phyloP scores from a whole-genome alignment of 371 early-diverging fungal species.

The Fennellomyces sp. region DNA sequence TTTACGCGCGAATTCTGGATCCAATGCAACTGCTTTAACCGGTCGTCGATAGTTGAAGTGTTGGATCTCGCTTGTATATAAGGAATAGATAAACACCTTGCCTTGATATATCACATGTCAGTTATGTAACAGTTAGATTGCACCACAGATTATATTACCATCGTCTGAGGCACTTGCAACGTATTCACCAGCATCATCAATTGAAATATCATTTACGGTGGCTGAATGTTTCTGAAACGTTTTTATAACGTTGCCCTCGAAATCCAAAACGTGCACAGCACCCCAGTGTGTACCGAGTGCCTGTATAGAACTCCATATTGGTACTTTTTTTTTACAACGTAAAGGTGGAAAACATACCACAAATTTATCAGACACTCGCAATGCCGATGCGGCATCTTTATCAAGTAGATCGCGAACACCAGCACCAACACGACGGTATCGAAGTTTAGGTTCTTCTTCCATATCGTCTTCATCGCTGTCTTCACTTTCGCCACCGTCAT shows the following conservation, averaged over 20 bases:
- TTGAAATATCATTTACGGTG: conserved; percentile 83
- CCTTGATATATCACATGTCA: conserved; percentile 48
- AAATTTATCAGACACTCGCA: conserved; percentile 81
- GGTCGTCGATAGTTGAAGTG: conserved; percentile 83
- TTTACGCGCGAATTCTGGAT: conserved; percentile 80
- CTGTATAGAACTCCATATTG: conserved; percentile 36
- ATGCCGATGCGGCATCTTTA: conserved; percentile 83
- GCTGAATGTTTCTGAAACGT: conserved; percentile 77
- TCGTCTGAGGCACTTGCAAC: conserved; percentile 93
- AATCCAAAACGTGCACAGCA: conserved; percentile 87
- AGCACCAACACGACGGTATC: conserved; percentile 84
- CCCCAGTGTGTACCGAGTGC: conserved; percentile 97
- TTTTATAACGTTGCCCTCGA: conserved; percentile 88
- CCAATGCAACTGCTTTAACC: conserved; percentile 86
- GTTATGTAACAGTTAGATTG: neutral
- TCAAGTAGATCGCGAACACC: conserved; percentile 76
- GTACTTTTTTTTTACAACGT: neutral
- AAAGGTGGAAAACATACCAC: conserved; percentile 55
- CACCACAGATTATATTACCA: conserved; percentile 53
- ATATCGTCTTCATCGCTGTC: conserved; percentile 63
- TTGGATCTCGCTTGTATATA: conserved; percentile 67
- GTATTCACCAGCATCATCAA: conserved; percentile 86
- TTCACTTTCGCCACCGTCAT: conserved; percentile 43
- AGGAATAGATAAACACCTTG: conserved; percentile 73
- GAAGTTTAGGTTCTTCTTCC: conserved; percentile 87